Base-by-base conservation (phyloP, 1,139 yeast species). In the Blastobotrys ciferrii region DNA sequence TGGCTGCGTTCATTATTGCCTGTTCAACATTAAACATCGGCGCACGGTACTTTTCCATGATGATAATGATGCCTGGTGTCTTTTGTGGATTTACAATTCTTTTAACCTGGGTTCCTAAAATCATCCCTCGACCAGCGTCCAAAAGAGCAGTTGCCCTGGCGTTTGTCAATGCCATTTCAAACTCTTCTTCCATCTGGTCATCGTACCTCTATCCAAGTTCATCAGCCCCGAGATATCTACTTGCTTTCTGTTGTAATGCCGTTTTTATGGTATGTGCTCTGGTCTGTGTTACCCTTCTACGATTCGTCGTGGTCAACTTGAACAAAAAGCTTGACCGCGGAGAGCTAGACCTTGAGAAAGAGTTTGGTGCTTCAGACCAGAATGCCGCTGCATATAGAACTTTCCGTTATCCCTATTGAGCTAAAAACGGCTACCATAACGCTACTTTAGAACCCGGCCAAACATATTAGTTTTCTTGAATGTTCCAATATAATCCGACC, bases 41-140 rank as follows among this genome's bases (percentile, higher is more conserved):
- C 4, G 83, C 84, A 4, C 69, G 84, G 47, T 80, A 80, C 58
- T 76, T 80, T 56, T 76, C 83, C 40, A 80, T 80, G 82, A 76
- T 81, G 62, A 67, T 80, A 48, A 78, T 80, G 81, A 74, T 80
- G 50, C 81, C 82, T 25, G 58, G 56, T 11, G 63, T 80, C 48
- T 79, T 79, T 59, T 77, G 81, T 62, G 74, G 82, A 0, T 80
- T 77, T 62, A 77, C 80, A n/a, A 72, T 76, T 7, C 75, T 76
- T 40, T 68, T 78, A 46, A 72, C 84, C 2, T 80, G 84, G 82
- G 71, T 78, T 69, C 73, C 83, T 4, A 76, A 76, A 58, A 73
- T 74, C 53, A 62, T 69, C 13, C 64, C 80, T 28, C 70, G 79
- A 50, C 80, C 80, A 6, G 78, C 79, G 19, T 66, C 74, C 48